Conservation (phyloP, 2,329 filamentous ascomycete species). For the Nectriaceae sp. region DNA sequence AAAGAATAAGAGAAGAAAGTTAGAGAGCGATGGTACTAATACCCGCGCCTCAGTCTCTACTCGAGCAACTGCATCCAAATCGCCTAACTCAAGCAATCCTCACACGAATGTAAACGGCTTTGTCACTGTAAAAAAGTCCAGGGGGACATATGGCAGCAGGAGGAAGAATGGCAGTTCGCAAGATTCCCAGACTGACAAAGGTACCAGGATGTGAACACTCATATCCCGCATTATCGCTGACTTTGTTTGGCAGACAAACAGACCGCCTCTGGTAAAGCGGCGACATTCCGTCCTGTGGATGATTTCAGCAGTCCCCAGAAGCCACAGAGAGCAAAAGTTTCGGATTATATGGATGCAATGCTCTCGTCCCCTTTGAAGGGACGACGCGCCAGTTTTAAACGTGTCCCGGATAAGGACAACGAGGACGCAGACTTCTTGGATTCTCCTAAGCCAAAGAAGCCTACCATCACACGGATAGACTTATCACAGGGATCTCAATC, state of each 20-base stretch:
- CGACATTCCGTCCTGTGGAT: neutral
- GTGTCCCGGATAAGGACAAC: slow-evolving; percentile 10
- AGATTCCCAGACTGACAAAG: slow-evolving; percentile 21
- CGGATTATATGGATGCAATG: slow-evolving; percentile 6
- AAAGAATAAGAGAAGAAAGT: slow-evolving; percentile 11
- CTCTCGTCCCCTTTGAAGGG: slow-evolving; percentile 17
- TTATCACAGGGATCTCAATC: neutral
- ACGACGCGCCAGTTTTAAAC: neutral
- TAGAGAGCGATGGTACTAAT: neutral
- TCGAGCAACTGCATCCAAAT: neutral
- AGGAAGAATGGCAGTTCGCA: slow-evolving; percentile 23
- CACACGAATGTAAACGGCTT: slow-evolving; percentile 28
- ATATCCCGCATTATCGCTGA: neutral
- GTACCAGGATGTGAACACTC: slow-evolving; percentile 5
- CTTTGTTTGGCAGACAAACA: slow-evolving; percentile 6
- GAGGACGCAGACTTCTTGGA: neutral
- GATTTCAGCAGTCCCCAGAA: slow-evolving; percentile 2
- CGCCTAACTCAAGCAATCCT: slow-evolving; percentile 22
- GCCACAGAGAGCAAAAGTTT: slow-evolving; percentile 2
- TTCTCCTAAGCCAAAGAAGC: neutral
- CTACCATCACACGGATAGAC: neutral
- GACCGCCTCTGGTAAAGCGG: neutral
- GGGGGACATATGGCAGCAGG: slow-evolving; percentile 27
- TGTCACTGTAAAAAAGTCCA: slow-evolving; percentile 16
- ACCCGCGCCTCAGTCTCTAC: neutral